phyloP scores from a whole-genome alignment of 2,329 filamentous ascomycete species.

The Didymella pinodella region DNA sequence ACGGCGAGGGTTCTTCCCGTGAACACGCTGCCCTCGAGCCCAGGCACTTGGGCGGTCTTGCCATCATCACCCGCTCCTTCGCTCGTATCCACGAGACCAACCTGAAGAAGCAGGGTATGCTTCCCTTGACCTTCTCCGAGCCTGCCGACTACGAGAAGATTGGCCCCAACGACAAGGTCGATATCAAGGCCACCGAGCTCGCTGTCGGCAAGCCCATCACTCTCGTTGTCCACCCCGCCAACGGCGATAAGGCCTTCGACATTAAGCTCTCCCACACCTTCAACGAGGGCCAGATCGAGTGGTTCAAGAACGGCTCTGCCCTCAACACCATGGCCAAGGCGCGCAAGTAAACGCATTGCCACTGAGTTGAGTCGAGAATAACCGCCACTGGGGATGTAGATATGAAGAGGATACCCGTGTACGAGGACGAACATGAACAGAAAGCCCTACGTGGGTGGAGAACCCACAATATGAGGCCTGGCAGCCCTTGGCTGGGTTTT shows the following conservation, averaged over 20 bases:
- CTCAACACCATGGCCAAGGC: constrained; percentile 97
- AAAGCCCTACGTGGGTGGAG: constrained; percentile 30
- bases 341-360: constrained; percentile 32
- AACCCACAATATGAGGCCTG: constrained; percentile 31
- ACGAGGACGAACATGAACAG: constrained; percentile 29
- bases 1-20: constrained; percentile 96
- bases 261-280: constrained; percentile 91
- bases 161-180: constrained; percentile 88
- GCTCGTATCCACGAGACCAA: constrained; percentile 99
- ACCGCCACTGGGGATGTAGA: constrained; percentile 46
- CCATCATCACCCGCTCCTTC: constrained; percentile 94
- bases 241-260: constrained; percentile 77
- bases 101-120: constrained; percentile 99
- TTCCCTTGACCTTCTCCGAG: constrained; percentile 93
- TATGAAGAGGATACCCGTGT: constrained; percentile 37
- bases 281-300: constrained; percentile 97
- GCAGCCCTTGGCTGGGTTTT: constrained; percentile 26
- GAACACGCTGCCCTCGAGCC: constrained; percentile 98
- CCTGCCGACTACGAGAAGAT: constrained; percentile 99
- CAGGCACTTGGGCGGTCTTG: constrained; percentile 93
- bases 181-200: constrained; percentile 87
- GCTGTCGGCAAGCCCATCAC: constrained; percentile 93
- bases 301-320: constrained; percentile 98
- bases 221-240: constrained; percentile 88
- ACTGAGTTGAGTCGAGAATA: constrained; percentile 17